Base-by-base conservation (phyloP, 305 asterid species). In the Fraxinus greggii region DNA sequence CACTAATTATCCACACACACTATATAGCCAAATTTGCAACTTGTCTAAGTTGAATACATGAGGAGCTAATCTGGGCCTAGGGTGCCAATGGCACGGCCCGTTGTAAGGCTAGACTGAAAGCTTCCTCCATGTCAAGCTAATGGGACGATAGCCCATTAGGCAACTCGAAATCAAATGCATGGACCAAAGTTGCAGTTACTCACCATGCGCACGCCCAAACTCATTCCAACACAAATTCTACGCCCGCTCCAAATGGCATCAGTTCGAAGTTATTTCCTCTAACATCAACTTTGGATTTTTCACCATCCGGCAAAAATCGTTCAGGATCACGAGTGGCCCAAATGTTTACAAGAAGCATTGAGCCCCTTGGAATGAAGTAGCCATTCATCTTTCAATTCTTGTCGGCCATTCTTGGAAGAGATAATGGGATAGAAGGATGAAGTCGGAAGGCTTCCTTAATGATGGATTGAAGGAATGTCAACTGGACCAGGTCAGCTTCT, bases 191-290 rank as follows among this genome's bases (percentile, higher is more conserved):
- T 3, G 95, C 94, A 0, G 87, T 85, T 61, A 93, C 31, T n/a
- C 31, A 92, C 95, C 94, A 93, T 91, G 0, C 92, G 80, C 1
- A 93, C 23, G 0, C 95, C 98, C 81, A 87, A 79, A 80, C 87
- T 86, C 93, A 91, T 85, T 10, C 97, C 97, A 0, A 88, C 89
- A 42, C 96, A 93, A 35, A 92, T 90, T 65, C 97, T 88, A 1
- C 96, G 13, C 97, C 97, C 51, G 93, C 92, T 26, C 97, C 97
- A 51, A 93, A 93, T 31, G n/a, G n/a, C n/a, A n/a, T n/a, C n/a
- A n/a, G n/a, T n/a, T n/a, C n/a, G n/a, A n/a, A n/a, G n/a, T n/a
- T n/a, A n/a, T n/a, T n/a, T n/a, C n/a, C n/a, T n/a, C n/a, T n/a
- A 0, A 91, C 86, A 74, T 93, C 95, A 4, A 76, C 92, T 35